Evolutionary conservation across 345 rosid species (phyloP).

Genomic region (Lepidium didymum): DNA sequence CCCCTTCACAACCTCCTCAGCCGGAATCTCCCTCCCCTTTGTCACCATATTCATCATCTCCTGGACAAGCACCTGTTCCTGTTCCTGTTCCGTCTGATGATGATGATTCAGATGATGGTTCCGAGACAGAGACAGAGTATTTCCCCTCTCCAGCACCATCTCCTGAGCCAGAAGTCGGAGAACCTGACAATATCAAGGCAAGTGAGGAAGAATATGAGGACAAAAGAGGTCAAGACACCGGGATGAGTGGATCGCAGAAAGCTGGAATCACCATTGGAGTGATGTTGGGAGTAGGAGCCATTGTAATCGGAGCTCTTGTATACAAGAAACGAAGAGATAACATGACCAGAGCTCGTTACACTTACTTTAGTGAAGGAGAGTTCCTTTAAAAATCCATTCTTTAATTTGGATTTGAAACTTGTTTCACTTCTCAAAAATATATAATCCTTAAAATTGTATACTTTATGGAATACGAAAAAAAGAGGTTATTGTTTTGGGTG

Average conservation of each 20-base stretch:
- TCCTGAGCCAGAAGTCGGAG: neutral
- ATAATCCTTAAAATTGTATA: slow-evolving; percentile 6
- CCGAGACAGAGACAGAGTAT: slow-evolving; percentile 17
- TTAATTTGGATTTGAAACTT: neutral
- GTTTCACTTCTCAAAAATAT: neutral
- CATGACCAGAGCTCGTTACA: slow-evolving; percentile 29
- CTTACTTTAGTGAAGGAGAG: slow-evolving; percentile 20
- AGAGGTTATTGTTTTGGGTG: neutral
- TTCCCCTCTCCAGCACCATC: slow-evolving; percentile 12
- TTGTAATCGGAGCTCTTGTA: slow-evolving; percentile 28
- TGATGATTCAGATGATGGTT: neutral
- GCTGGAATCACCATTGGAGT: slow-evolving; percentile 23
- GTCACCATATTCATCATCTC: neutral
- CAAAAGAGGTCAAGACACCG: neutral
- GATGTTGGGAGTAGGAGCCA: slow-evolving; percentile 4
- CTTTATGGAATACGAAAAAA: neutral
- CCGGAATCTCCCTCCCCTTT: neutral
- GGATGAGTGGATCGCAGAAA: slow-evolving; percentile 17
- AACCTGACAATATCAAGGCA: slow-evolving; percentile 11
- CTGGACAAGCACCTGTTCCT: neutral
- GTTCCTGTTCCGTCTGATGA: slow-evolving; percentile 10
- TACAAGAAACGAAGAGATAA: slow-evolving; percentile 33
- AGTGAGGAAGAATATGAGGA: neutral
- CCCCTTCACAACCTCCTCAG: slow-evolving; percentile 4
- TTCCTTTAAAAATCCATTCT: neutral